Percentiles rank a stretch among this genome's conserved stretches.
These are phyloP conservation scores for Dillenia suffruticosa DNA, from an alignment of 164 flowering plant species.

Conservation along the genomic window DNA sequence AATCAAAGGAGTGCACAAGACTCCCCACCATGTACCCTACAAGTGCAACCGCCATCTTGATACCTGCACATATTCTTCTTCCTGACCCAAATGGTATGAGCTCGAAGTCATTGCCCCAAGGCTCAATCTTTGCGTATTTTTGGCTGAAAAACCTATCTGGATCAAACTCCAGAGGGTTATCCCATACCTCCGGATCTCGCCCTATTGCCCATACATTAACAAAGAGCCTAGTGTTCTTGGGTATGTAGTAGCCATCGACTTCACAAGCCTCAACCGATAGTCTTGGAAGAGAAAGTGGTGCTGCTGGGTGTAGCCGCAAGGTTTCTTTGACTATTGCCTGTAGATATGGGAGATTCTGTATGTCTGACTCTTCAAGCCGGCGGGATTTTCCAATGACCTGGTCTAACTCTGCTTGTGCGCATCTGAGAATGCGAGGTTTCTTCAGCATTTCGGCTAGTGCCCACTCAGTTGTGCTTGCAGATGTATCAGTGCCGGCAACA, in stretches of 20 bases:
- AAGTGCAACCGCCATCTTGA: conserved; percentile 23
- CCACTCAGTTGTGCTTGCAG: conserved; percentile 32
- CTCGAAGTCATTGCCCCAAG: conserved; percentile 28
- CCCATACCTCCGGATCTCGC: conserved; percentile 13
- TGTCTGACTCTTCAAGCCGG: conserved; percentile 24
- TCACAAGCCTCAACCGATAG: conserved; percentile 9
- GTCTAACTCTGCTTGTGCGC: conserved; percentile 26
- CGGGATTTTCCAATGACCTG: conserved; percentile 26
- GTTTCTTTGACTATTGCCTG: conserved; percentile 33
- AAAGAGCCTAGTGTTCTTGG: conserved; percentile 12
- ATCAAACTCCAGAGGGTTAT: conserved; percentile 2
- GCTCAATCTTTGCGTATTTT: conserved; percentile 14
- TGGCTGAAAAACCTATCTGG: conserved; percentile 14
- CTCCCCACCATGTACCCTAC: conserved; percentile 26
- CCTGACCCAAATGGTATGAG: conserved; percentile 23
- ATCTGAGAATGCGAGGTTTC: conserved; percentile 17
- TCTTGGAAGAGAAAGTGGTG: conserved; percentile 29
- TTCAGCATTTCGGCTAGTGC: conserved; percentile 30
- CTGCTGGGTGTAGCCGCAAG: conserved; percentile 25
- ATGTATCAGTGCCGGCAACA: conserved; percentile 27
- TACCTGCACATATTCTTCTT: conserved; percentile 30
- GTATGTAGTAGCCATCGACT: conserved; percentile 17
- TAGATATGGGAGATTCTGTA: conserved; percentile 24
- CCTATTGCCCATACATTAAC: conserved; percentile 21
- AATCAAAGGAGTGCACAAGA: conserved; percentile 28